Conservation (phyloP, 768 basidiomycete species). For the Mycena kentingensis region DNA sequence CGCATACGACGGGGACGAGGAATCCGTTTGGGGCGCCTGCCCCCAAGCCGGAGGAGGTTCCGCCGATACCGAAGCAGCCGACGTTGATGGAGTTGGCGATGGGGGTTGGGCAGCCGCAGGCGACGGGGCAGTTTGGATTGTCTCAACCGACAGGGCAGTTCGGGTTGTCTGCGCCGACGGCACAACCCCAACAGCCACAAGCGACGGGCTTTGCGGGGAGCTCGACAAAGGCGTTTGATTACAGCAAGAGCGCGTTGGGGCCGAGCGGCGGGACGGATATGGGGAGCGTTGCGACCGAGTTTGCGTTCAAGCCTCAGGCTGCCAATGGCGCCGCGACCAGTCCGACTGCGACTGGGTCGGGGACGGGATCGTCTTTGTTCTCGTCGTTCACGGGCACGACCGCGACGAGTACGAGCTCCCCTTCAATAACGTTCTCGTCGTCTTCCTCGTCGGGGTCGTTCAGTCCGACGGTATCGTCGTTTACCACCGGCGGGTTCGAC, state of each 20-base stretch:
- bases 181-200: conserved; percentile 24
- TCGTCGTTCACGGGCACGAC: conserved; percentile 15
- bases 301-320: conserved; percentile 50
- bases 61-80: conserved; percentile 42
- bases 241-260: conserved; percentile 42
- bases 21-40: conserved; percentile 91
- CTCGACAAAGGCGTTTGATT: conserved; percentile 38
- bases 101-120: conserved; percentile 34
- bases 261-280: conserved; percentile 59
- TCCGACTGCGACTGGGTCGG: too few species aligned
- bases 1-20: conserved; percentile 90
- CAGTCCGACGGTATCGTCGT: conserved; percentile 9
- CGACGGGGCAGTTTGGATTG: conserved; percentile 33
- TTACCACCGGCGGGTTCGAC: conserved; percentile 7
- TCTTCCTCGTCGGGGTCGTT: conserved; percentile 16
- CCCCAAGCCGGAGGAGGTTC: conserved; percentile 46
- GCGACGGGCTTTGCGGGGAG: conserved; percentile 20
- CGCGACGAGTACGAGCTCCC: conserved; percentile 30
- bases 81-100: conserved; percentile 80
- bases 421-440: conserved; percentile 8
- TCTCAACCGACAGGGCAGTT: conserved; percentile 26
- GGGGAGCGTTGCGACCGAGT: conserved; percentile 73
- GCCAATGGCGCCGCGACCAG: conserved; percentile 19
- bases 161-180: conserved; percentile 22
- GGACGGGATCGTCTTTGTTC: conserved; percentile 6